Conservation (phyloP, 2,329 filamentous ascomycete species). For the Alternaria infectoria region DNA sequence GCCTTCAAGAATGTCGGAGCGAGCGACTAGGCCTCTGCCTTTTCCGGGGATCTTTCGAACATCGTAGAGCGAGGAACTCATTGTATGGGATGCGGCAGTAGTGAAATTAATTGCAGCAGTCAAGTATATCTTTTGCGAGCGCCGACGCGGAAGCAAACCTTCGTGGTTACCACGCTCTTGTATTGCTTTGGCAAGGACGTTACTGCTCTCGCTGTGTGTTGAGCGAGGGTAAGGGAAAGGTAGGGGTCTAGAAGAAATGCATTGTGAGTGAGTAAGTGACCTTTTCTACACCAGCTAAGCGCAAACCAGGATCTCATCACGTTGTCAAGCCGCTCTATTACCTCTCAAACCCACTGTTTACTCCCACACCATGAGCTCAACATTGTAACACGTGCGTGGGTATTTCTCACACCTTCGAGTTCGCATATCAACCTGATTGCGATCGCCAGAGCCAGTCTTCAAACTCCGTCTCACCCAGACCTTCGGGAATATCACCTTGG, state of each 20-base stretch:
- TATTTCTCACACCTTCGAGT: not conserved
- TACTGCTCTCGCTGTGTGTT: not conserved
- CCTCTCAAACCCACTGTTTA: not conserved
- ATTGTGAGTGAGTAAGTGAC: not conserved
- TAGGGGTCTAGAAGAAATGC: not conserved
- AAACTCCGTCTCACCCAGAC: not conserved
- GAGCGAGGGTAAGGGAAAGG: not conserved
- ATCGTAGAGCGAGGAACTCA: not conserved
- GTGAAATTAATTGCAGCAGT: not conserved
- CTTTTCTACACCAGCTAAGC: not conserved
- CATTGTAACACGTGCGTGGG: too few species aligned
- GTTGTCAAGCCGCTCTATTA: not conserved
- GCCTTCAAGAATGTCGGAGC: conserved; percentile 10
- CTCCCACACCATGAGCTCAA: too few species aligned
- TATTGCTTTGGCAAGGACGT: not conserved
- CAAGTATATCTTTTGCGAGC: not conserved
- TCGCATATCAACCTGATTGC: not conserved
- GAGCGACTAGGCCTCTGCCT: not conserved
- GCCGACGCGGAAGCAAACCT: not conserved
- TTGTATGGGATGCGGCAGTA: not conserved
- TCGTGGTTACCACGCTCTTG: not conserved
- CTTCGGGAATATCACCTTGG: not conserved
- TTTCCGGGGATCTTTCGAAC: not conserved
- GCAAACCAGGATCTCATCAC: not conserved
- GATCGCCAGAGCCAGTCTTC: not conserved